phyloP scores from a whole-genome alignment of 495 filamentous ascomycete species.

The Neurospora terricola region DNA sequence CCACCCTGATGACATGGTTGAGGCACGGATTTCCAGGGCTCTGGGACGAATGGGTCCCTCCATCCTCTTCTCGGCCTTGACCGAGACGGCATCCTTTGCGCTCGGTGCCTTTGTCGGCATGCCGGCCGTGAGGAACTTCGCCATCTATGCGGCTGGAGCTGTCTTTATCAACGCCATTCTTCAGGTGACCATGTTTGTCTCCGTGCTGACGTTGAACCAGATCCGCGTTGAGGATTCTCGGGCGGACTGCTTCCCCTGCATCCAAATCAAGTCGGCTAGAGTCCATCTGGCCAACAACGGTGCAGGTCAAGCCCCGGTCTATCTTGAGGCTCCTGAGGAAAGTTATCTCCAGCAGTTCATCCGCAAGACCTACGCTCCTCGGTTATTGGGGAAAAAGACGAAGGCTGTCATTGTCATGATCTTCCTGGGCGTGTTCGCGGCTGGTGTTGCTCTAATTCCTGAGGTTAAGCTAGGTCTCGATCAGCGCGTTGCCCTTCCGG shows the following conservation, averaged over 20 bases:
- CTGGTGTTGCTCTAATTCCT: conserved; percentile 73
- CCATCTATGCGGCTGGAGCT: conserved; percentile 88
- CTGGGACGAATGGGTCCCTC: conserved; percentile 92
- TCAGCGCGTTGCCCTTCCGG: conserved; percentile 87
- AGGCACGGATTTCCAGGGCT: conserved; percentile 72
- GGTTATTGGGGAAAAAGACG: conserved; percentile 63
- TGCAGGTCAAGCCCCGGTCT: conserved; percentile 25
- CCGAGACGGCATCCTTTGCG: conserved; percentile 87
- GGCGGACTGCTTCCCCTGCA: conserved; percentile 89
- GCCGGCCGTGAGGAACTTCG: conserved; percentile 96
- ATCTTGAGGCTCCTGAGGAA: conserved; percentile 67
- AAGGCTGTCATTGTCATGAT: conserved; percentile 65
- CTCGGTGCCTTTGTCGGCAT: conserved; percentile 91
- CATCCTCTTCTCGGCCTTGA: conserved; percentile 88
- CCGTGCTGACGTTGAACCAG: conserved; percentile 85
- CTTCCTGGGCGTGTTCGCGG: conserved; percentile 83
- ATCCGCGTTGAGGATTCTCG: conserved; percentile 71
- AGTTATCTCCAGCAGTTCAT: conserved; percentile 74
- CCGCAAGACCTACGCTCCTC: conserved; percentile 75
- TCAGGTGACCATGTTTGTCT: conserved; percentile 93
- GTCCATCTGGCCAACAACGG: conserved; percentile 35
- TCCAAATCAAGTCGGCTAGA: conserved; percentile 58
- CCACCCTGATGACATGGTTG: conserved; percentile 76
- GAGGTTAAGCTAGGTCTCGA: conserved; percentile 80
- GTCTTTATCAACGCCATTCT: conserved; percentile 93